Evolutionary conservation across 169 alveolate species (phyloP).

Genomic region (Eimeria sp.): DNA sequence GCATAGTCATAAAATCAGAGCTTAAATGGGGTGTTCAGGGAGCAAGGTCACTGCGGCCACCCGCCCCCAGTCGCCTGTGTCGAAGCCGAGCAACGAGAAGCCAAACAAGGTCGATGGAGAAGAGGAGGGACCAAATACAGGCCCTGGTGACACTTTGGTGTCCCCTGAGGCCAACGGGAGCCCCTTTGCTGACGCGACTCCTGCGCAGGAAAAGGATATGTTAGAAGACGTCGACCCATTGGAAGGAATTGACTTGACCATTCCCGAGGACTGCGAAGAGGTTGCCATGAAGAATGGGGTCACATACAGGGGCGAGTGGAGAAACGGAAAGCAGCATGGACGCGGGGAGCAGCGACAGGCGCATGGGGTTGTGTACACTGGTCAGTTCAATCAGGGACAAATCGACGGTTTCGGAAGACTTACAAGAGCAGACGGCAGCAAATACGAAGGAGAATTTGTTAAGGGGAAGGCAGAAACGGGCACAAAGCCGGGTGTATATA

Average conservation of each 20-base stretch:
- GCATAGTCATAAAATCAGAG: background rate
- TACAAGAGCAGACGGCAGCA: slow-evolving; percentile 90
- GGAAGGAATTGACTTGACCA: slow-evolving; percentile 73
- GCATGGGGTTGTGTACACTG: slow-evolving; percentile 91
- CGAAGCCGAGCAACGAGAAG: slow-evolving; percentile 10
- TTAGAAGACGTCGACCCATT: slow-evolving; percentile 70
- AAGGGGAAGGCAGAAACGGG: slow-evolving; percentile 81
- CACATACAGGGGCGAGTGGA: slow-evolving; percentile 92
- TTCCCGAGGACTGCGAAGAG: slow-evolving; percentile 87
- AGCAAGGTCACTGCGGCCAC: slow-evolving; percentile 65
- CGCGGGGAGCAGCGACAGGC: slow-evolving; percentile 88
- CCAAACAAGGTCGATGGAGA: slow-evolving; percentile 6
- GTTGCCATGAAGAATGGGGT: slow-evolving; percentile 90
- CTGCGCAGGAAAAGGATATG: background rate
- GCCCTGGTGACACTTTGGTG: background rate
- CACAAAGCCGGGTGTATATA: slow-evolving; percentile 79
- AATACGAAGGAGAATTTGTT: slow-evolving; percentile 90
- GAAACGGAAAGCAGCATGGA: slow-evolving; percentile 89
- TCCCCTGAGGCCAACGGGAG: slow-evolving; percentile 40
- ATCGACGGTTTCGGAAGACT: slow-evolving; percentile 92
- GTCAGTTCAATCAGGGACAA: slow-evolving; percentile 90
- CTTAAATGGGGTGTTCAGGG: slow-evolving; percentile 67
- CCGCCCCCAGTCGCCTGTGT: slow-evolving; percentile 34
- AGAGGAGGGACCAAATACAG: slow-evolving; percentile 25
- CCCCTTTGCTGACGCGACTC: background rate